These are phyloP conservation scores for Geranomyces variabilis DNA, from an alignment of 192 early-diverging fungal genomes.

Conservation along the genomic window DNA sequence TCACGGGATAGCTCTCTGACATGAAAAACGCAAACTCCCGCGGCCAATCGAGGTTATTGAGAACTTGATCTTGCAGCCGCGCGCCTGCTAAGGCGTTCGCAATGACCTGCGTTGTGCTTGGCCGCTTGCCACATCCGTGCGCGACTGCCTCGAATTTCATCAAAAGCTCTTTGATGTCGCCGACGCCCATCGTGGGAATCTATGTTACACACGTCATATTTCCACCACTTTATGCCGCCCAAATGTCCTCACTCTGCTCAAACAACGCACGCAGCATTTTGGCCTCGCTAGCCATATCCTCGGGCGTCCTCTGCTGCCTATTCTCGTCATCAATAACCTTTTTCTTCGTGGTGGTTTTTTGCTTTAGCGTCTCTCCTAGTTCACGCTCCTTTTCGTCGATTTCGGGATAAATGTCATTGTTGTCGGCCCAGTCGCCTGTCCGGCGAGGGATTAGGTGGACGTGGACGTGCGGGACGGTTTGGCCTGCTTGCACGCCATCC, in stretches of 20 bases:
- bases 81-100: not conserved
- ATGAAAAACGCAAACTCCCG: not conserved
- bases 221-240: conserved; percentile 34
- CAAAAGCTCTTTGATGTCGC: conserved; percentile 4
- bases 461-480: conserved; percentile 90
- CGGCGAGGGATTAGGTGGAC: conserved; percentile 88
- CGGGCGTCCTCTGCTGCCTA: conserved; percentile 64
- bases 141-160: not conserved
- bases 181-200: no score
- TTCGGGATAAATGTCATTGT: conserved; percentile 86
- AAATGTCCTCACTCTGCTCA: conserved; percentile 45
- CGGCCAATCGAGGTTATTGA: not conserved
- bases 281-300: conserved; percentile 84
- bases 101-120: conserved; percentile 4
- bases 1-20: not conserved
- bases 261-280: conserved; percentile 46
- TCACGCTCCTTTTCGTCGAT: conserved; percentile 62
- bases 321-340: conserved; percentile 57
- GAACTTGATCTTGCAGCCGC: not conserved
- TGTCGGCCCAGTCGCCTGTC: conserved; percentile 77
- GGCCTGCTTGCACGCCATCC: conserved; percentile 76
- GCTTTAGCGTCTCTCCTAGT: conserved; percentile 28
- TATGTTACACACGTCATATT: no score
- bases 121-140: conserved; percentile 8
- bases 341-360: not conserved